Percentiles rank a stretch among this genome's conserved stretches.
These are phyloP conservation scores for Aaosphaeria pasadenensis DNA, from an alignment of 2,329 filamentous ascomycete species.

Conservation along the genomic window DNA sequence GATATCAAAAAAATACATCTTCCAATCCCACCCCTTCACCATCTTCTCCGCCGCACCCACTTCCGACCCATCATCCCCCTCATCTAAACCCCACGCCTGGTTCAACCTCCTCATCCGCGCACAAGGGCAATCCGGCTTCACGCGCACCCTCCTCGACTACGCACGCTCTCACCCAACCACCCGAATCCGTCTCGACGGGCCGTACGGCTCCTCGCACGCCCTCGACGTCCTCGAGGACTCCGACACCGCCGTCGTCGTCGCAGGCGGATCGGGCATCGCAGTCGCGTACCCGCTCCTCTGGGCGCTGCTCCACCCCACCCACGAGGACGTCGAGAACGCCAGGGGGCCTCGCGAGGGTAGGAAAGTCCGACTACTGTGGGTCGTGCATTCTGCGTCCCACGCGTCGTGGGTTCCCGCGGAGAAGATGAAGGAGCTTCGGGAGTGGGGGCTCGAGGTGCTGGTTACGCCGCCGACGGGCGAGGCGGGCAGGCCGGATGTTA, in stretches of 20 bases:
- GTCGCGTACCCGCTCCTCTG: constrained; percentile 61
- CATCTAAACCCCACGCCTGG: constrained; percentile 41
- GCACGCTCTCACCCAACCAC: constrained; percentile 46
- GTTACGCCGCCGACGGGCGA: constrained; percentile 55
- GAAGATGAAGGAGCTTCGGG: constrained; percentile 49
- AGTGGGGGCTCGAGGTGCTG: constrained; percentile 51
- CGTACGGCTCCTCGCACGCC: constrained; percentile 60
- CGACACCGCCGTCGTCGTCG: constrained; percentile 54
- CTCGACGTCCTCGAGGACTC: constrained; percentile 52
- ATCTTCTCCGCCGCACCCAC: constrained; percentile 58
- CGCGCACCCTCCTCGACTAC: constrained; percentile 52
- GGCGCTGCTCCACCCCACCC: constrained; percentile 40
- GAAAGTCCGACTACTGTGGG: constrained; percentile 56
- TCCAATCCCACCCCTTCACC: constrained; percentile 66
- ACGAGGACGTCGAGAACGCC: constrained; percentile 15
- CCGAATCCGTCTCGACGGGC: constrained; percentile 58
- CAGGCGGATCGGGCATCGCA: constrained; percentile 64
- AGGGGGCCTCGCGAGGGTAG: constrained; percentile 11
- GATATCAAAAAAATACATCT: constrained; percentile 49
- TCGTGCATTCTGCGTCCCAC: constrained; percentile 55
- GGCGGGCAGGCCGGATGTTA: constrained; percentile 54
- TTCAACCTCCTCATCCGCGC: constrained; percentile 59
- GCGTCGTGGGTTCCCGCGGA: constrained; percentile 52
- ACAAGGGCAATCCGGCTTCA: constrained; percentile 54
- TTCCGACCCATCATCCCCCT: neutral